Evolutionary conservation across 2,329 filamentous ascomycete species (phyloP), one percentile per base, ranked within the genome.

Genomic region (Fusarium nisikadoi): DNA sequence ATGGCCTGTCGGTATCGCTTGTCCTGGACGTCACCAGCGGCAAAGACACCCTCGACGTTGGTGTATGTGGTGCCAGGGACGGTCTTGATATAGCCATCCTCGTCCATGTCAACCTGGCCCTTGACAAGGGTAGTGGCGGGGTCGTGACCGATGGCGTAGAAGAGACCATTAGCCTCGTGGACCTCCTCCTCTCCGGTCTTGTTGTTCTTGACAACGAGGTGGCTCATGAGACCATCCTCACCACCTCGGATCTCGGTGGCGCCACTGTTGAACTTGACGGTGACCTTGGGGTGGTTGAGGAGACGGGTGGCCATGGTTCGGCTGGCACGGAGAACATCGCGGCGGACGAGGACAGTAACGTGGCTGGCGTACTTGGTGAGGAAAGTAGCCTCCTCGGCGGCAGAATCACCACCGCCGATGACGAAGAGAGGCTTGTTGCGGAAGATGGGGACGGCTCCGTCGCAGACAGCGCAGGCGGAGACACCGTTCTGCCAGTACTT

Each of bases 1-100:
- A 99, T 97, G 50, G 96, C 96, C 86, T 99, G 96, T 81, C 96
- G 90, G 83, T 99, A 99, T 80, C 92, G 91, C 91, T 98, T 99
- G 82, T 99, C 97, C 86, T 99, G 96, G 14, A 99, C 97, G 81
- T 99, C 96, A 72, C 96, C 96, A 14, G 95, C 96, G 41, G 96
- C 96, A 80, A 98, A 99, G 25, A 99, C 94, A 81, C 96, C 96
- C 80, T 94, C 90, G 10, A 98, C 83, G 83, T 90, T 97, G 52
- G 96, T 99, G 79, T 92, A 87, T 65, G 94, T 94, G 49, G 94
- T 95, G 62, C 96, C 97, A 7, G 96, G 93, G 82, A 92, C 90
- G 62, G 96, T 99, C 76, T 94, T 82, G 66, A 99, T 90, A 84
- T 99, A 99, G 27, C 94, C 94, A 72, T 99, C 95, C 71, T 89